These are phyloP conservation scores for Fagopyrum esculentum DNA, from an alignment of 148 eudicot species.

Conservation along the genomic window DNA sequence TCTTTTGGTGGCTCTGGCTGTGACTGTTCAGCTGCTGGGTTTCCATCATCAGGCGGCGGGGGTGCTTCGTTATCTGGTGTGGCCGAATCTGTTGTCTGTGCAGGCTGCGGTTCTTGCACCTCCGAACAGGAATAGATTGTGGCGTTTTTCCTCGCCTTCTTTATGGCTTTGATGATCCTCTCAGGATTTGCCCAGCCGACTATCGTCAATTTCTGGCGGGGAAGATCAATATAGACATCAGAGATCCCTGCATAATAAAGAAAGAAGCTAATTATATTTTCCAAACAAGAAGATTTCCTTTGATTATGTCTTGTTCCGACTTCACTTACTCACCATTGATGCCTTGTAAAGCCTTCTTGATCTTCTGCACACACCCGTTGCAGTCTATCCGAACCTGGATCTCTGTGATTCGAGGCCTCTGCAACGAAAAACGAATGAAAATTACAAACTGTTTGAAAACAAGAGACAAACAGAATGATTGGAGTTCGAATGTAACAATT, in stretches of 20 bases:
- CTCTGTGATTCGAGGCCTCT: conserved; percentile 78
- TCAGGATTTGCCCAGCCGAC: conserved; percentile 2
- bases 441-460: neutral
- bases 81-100: neutral
- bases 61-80: neutral
- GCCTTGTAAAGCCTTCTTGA: conserved; percentile 79
- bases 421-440: conserved; percentile 14
- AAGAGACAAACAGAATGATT: neutral
- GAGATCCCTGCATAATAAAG: conserved; percentile 3
- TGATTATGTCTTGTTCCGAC: neutral
- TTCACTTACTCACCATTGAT: conserved; percentile 45
- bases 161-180: conserved; percentile 13
- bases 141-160: conserved; percentile 12
- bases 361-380: conserved; percentile 92
- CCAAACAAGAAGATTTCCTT: neutral
- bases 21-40: neutral
- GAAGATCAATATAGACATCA: conserved; percentile 13
- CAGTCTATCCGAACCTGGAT: conserved; percentile 87
- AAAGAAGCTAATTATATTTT: neutral
- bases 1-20: neutral
- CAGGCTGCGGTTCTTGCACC: conserved; percentile 7
- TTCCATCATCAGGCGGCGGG: neutral
- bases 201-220: conserved; percentile 8
- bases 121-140: conserved; percentile 10
- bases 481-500: neutral